Evolutionary conservation across 352 stramenopile genomes (phyloP), one percentile per base, ranked within the genome.

Genomic region (Phytophthora meadii): DNA sequence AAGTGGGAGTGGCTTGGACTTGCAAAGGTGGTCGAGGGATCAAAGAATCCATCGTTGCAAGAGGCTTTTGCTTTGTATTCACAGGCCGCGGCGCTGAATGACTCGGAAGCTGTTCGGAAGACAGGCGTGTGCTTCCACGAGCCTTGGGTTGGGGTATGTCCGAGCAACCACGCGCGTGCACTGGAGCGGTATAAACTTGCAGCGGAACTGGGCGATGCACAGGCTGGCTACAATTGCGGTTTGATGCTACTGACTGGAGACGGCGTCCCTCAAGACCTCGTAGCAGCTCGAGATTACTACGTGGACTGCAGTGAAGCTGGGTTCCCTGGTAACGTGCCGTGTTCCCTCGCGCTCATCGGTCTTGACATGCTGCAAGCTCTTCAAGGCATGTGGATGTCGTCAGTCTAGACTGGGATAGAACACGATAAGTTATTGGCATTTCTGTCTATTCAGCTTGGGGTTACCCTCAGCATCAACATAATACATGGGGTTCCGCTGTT

Each of bases 91-190:
- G 65, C 64, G 3, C 58, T 90, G 34, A 92, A 90, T 49, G 86
- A 94, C 70, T 87, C 79, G 4, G 84, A 94, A 58, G 81, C 79
- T 46, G 71, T 94, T 25, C 81, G 84, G 32, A 92, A 89, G 63
- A 85, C 77, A 0, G 86, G 82, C 0, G 49, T 59, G 6, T 94
- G 86, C 54, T 84, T 81, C 28, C 74, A 91, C 48, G 79, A 92
- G 37, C 74, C 76, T 1, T 94, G 86, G 84, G 30, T 28, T 1
- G 77, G 74, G 28, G 81, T 87, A 11, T 94, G 86, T 22, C 27
- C 65, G 2, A 66, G 61, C 30, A 90, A 94, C 59, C 66, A 69
- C 44, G 77, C 81, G 8, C 52, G 56, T 19, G 84, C 86, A 27
- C 70, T 93, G 27, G 72, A 84, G 56, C 68, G 70, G 3, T 94